Conservation (phyloP, 768 basidiomycete species). For the Sarcodon aspratus region DNA sequence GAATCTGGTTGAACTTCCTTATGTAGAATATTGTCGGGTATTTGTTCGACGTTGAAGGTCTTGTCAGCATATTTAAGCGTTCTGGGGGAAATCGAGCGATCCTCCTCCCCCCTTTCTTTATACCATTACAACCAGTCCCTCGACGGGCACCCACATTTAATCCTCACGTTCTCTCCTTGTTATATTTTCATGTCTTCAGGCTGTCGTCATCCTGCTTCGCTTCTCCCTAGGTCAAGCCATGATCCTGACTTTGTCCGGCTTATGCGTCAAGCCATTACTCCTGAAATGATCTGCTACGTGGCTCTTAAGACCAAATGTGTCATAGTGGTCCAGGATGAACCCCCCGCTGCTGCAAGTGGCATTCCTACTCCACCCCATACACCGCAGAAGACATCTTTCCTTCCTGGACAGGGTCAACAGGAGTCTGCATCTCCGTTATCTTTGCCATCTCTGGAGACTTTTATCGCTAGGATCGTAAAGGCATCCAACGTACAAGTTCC, state of each 20-base stretch:
- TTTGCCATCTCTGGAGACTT: constrained; percentile 66
- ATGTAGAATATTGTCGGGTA: background rate
- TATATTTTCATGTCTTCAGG: constrained; percentile 20
- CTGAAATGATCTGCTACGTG: constrained; percentile 81
- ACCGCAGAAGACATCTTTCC: constrained; percentile 34
- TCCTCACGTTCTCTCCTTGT: background rate
- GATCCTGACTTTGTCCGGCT: constrained; percentile 74
- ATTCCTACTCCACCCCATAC: constrained; percentile 64
- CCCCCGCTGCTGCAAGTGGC: constrained; percentile 21
- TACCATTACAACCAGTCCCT: background rate
- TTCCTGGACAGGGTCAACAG: constrained; percentile 6
- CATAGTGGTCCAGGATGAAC: constrained; percentile 63
- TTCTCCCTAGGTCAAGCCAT: constrained; percentile 66
- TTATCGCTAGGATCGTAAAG: constrained; percentile 72
- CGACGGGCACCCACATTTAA: background rate
- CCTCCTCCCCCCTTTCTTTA: background rate
- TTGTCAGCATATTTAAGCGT: background rate
- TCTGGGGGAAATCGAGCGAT: background rate
- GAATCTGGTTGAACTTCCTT: background rate
- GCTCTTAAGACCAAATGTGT: constrained; percentile 53
- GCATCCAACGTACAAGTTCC: constrained; percentile 83
- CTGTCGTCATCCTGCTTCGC: constrained; percentile 66
- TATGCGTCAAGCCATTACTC: constrained; percentile 64
- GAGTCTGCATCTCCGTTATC: background rate
- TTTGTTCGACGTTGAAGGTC: background rate